Percentiles rank a stretch among this genome's conserved stretches.
Conservation (phyloP, 345 rosid genomes). For the Citrus hindsii region DNA sequence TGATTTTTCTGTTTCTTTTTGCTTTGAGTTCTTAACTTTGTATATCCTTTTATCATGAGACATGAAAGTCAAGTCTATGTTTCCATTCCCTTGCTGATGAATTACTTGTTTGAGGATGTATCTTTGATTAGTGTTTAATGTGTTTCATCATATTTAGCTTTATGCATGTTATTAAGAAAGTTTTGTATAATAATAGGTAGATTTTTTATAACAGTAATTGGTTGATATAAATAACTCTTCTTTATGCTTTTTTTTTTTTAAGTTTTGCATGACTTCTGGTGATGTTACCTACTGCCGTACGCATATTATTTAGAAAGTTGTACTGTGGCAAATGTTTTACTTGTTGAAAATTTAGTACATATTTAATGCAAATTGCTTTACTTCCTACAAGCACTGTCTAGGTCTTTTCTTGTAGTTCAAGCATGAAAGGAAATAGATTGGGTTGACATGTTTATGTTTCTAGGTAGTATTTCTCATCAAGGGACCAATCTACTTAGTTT, state of each 20-base stretch:
- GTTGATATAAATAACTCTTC: background rate
- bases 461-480: slow-evolving; percentile 97
- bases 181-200: background rate
- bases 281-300: background rate
- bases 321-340: background rate
- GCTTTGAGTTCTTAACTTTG: background rate
- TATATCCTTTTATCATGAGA: background rate
- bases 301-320: background rate
- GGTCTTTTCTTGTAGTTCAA: slow-evolving; percentile 6
- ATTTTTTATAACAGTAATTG: no score
- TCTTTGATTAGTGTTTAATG: background rate
- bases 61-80: background rate
- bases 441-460: slow-evolving; percentile 8
- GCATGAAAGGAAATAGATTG: background rate
- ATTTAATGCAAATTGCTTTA: background rate
- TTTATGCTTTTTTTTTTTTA: background rate
- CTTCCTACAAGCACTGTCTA: background rate
- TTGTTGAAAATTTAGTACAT: background rate
- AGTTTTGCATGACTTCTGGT: background rate
- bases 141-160: background rate
- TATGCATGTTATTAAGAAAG: background rate
- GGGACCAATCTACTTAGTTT: slow-evolving; percentile 95
- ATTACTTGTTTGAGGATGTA: background rate
- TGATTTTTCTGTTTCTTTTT: background rate
- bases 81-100: background rate